Evolutionary conservation across 495 filamentous ascomycete species (phyloP).

Genomic region (Alectoria sarmentosa): DNA sequence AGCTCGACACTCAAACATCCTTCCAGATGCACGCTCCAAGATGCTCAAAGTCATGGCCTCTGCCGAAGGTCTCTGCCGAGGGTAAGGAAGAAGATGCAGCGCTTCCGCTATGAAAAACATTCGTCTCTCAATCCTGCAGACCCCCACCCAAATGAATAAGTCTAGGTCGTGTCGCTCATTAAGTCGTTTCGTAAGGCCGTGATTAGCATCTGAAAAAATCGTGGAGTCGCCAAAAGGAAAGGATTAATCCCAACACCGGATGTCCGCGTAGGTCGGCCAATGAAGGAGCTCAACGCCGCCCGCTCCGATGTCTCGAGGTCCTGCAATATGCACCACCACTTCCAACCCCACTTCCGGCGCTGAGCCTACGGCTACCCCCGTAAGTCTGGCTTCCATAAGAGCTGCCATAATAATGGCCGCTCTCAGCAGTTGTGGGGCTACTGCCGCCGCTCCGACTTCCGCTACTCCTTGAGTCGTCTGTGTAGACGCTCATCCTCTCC

Average conservation of each 20-base stretch:
- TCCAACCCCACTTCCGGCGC: slow-evolving; percentile 14
- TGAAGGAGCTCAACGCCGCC: slow-evolving; percentile 11
- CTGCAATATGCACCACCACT: slow-evolving; percentile 17
- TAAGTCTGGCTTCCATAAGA: slow-evolving; percentile 24
- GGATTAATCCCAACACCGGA: not conserved
- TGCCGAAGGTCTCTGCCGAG: not conserved
- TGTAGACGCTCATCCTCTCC: slow-evolving; percentile 41
- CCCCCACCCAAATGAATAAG: slow-evolving; percentile 16
- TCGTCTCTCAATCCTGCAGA: not conserved
- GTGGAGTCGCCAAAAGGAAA: slow-evolving; percentile 1
- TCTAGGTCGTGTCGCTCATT: slow-evolving; percentile 18
- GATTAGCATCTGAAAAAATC: not conserved
- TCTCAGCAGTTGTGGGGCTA: slow-evolving; percentile 48
- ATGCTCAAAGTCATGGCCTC: slow-evolving; percentile 12
- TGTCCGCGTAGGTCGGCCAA: not conserved
- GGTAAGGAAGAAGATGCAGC: slow-evolving; percentile 14
- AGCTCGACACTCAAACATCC: slow-evolving; percentile 5
- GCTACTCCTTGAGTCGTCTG: slow-evolving; percentile 42
- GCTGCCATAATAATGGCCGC: slow-evolving; percentile 25
- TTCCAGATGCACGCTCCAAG: slow-evolving; percentile 13
- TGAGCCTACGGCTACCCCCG: slow-evolving; percentile 14
- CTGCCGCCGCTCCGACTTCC: slow-evolving; percentile 49
- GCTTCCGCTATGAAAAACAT: slow-evolving; percentile 13
- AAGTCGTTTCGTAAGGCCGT: slow-evolving; percentile 14
- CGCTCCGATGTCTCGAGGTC: slow-evolving; percentile 20